Conservation (phyloP, 2,329 filamentous ascomycete species). For the Aspergillus sp. region DNA sequence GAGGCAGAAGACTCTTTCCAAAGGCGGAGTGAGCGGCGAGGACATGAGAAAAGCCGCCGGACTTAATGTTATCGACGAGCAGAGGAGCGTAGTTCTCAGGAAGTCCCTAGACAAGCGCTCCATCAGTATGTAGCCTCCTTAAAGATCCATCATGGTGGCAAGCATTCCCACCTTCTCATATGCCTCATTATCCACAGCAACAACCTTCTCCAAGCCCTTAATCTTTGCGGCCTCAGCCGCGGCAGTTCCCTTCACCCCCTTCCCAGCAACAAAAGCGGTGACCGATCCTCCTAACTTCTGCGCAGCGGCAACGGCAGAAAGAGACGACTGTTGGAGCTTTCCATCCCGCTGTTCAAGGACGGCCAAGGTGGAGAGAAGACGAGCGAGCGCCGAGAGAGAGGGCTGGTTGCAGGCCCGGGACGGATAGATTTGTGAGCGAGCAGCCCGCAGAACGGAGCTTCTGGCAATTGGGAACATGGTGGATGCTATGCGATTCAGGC, state of each 20-base stretch:
- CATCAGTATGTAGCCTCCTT: background rate
- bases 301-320: slow-evolving; percentile 80
- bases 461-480: slow-evolving; percentile 31
- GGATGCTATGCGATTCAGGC: slow-evolving; percentile 5
- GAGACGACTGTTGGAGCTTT: slow-evolving; percentile 71
- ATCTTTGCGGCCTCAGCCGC: slow-evolving; percentile 84
- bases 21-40: slow-evolving; percentile 89
- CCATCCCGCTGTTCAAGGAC: slow-evolving; percentile 90
- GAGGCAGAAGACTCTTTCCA: slow-evolving; percentile 88
- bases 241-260: slow-evolving; percentile 60
- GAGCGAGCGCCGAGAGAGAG: slow-evolving; percentile 52
- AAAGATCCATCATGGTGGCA: background rate
- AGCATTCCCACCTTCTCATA: slow-evolving; percentile 70
- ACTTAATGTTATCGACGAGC: slow-evolving; percentile 93
- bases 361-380: slow-evolving; percentile 79
- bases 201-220: slow-evolving; percentile 82
- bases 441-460: slow-evolving; percentile 36
- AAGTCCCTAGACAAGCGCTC: slow-evolving; percentile 55
- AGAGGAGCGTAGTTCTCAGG: slow-evolving; percentile 93
- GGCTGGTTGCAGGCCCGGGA: slow-evolving; percentile 35
- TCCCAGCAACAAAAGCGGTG: slow-evolving; percentile 81
- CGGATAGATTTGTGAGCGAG: slow-evolving; percentile 41
- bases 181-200: slow-evolving; percentile 77
- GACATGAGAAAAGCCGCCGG: slow-evolving; percentile 87
- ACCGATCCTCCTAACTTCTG: slow-evolving; percentile 78